phyloP scores from a whole-genome alignment of 108 stramenopile genomes.

The Pseudonitzschia multistriata region DNA sequence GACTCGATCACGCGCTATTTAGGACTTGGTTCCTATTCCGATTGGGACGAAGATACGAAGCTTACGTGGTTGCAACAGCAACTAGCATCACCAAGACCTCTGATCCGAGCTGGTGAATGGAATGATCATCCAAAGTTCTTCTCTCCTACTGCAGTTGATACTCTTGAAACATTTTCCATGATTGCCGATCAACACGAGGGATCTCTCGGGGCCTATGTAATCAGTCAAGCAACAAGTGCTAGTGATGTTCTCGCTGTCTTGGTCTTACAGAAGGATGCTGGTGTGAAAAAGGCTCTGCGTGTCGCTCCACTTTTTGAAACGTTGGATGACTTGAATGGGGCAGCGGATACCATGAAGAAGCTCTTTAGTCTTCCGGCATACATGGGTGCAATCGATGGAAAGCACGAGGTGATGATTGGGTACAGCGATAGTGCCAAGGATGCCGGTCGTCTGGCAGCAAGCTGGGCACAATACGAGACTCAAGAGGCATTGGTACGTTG shows the following conservation, averaged over 20 bases:
- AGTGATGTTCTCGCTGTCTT: conserved; percentile 94
- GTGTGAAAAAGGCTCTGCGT: conserved; percentile 88
- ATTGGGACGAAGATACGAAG: conserved; percentile 90
- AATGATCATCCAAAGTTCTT: conserved; percentile 66
- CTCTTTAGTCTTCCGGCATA: conserved; percentile 86
- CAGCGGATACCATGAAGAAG: conserved; percentile 79
- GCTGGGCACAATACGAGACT: conserved; percentile 94
- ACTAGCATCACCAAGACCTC: conserved; percentile 80
- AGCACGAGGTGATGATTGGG: conserved; percentile 98
- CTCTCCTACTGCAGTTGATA: conserved; percentile 63
- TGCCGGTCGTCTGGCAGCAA: conserved; percentile 94
- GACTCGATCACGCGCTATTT: conserved; percentile 90
- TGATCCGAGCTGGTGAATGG: conserved; percentile 80
- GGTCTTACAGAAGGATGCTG: conserved; percentile 90
- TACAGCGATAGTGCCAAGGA: conserved; percentile 97
- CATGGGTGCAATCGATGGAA: conserved; percentile 79
- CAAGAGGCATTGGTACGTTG: conserved; percentile 77
- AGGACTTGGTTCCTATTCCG: conserved; percentile 86
- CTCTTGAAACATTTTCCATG: conserved; percentile 76
- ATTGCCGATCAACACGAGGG: conserved; percentile 84
- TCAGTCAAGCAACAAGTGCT: conserved; percentile 89
- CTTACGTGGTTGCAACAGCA: conserved; percentile 90
- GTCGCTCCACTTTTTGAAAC: conserved; percentile 98
- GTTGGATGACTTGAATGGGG: conserved; percentile 90
- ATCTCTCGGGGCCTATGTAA: conserved; percentile 95